Base-by-base conservation (phyloP, 306 rosid species). In the Corylus americana region DNA sequence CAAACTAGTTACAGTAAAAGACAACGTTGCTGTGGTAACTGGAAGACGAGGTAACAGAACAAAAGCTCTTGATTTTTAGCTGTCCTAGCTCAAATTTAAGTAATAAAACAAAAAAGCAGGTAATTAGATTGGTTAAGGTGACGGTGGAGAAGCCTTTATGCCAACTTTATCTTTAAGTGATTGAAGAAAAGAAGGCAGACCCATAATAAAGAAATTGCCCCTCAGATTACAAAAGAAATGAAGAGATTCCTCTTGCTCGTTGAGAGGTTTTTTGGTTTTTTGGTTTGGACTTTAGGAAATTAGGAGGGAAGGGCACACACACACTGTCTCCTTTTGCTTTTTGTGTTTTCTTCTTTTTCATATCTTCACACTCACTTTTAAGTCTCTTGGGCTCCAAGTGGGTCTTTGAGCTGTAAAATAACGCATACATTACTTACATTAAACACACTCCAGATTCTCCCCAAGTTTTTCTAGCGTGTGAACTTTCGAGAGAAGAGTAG, bases 91-190 rank as follows among this genome's bases (percentile, higher is more conserved):
- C 29, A 59, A 59, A 59, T 2, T 59, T 11, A 12, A 42, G 51
- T 42, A 3, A 17, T 39, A 9, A 17, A 42, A 39, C 18, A 8
- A 16, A 8, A 16, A 5, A 1, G 27, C 4, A 4, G 17, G 49
- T 7, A 16, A 39, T 0, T 18, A 78, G 84, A 79, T 86, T 87
- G 85, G 81, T 81, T 82, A 86, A 89, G 92, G 86, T 82, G 88
- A 84, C 84, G 85, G 80, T 75, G 88, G 83, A 88, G 85, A 76
- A 86, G 81, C 90, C 90, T 89, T 87, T 71, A 42, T 84, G 63
- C 83, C 84, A 67, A 78, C 97, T 94, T 94, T 87, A 71, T 73
- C 91, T 91, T 94, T 88, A 81, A 91, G 87, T 86, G 90, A 78
- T 74, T 74, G 87, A 85, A 86, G 79, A 76, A 89, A 78, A 86